Evolutionary conservation across 225 moss, liverwort and hornwort genomes (phyloP), one percentile per base, ranked within the genome.

Genomic region (Marchantia paleacea): DNA sequence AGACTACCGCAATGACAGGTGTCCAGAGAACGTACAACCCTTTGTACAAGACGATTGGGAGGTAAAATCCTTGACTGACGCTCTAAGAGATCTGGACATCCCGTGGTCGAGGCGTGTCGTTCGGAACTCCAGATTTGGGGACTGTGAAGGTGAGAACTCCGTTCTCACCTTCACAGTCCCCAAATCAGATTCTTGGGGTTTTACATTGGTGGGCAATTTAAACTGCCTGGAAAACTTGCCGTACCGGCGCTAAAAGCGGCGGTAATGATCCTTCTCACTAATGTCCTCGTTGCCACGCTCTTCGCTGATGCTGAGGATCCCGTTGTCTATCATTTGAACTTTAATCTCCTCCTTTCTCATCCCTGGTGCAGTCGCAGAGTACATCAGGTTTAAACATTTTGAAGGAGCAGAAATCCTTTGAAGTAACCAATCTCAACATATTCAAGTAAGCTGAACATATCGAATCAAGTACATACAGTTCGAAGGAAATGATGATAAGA

Each of bases 101-200:
- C 7, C 81, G 74, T 0, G 62, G 26, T 62, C 39, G 13, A 0
- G 55, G 61, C 10, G 60, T 18, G 7, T 61, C 61, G 12, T 51
- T 55, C 25, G 61, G 8, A 13, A 26, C 55, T 29, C 65, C 63
- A 25, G 9, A 30, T 79, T 89, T 92, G 29, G 85, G 89, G 20
- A 90, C 79, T 3, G 83, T 85, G 25, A 90, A 83, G 19, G 83
- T 90, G 70, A 92, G 64, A 10, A 82, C 89, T 53, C 83, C 85
- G 81, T 87, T 73, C 3, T 80, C 80, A 25, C 86, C 82, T 52
- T 89, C 90, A 48, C 63, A 81, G 79, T 90, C 84, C 47, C n/a
- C n/a, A n/a, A n/a, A n/a, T n/a, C n/a, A n/a, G n/a, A n/a, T n/a
- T 86, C 81, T 75, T 90, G 86, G 16, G 82, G 55, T 26, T 90